A percentile compares a stretch with the other conserved stretches of the same genome.
phyloP scores from a whole-genome alignment of 2,329 filamentous ascomycete genomes.

The Aureobasidium sp. region DNA sequence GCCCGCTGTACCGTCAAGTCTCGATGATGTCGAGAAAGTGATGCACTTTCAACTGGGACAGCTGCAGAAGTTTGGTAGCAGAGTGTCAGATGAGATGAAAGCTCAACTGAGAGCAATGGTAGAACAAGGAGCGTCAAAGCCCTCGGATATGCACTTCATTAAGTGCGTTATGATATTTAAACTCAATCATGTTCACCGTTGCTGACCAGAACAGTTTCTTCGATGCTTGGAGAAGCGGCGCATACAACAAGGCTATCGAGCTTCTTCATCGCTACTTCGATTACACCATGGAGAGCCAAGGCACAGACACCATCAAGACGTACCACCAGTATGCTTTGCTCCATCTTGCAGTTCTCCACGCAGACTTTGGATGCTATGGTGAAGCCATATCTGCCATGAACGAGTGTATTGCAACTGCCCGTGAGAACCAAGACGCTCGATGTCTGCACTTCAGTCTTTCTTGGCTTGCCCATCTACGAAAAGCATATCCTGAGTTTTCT shows the following conservation, averaged over 20 bases:
- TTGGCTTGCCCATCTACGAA: conserved; percentile 93
- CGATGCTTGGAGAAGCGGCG: conserved; percentile 84
- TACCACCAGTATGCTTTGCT: conserved; percentile 94
- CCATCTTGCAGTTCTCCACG: conserved; percentile 86
- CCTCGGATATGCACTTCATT: conserved; percentile 68
- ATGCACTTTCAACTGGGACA: conserved; percentile 83
- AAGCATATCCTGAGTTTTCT: conserved; percentile 56
- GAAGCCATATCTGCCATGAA: conserved; percentile 93
- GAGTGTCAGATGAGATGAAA: conserved; percentile 67
- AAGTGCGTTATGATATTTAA: conserved; percentile 38
- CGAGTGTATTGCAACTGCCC: conserved; percentile 87
- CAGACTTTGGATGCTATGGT: conserved; percentile 84
- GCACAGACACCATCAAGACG: conserved; percentile 71
- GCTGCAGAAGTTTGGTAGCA: conserved; percentile 72
- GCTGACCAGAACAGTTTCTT: conserved; percentile 57
- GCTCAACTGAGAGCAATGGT: conserved; percentile 59
- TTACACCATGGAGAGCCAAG: conserved; percentile 52
- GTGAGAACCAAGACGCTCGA: conserved; percentile 84
- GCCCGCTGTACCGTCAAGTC: conserved; percentile 47
- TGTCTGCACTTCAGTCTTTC: conserved; percentile 93
- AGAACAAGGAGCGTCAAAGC: conserved; percentile 56
- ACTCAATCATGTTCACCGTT: neutral
- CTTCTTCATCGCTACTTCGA: conserved; percentile 92
- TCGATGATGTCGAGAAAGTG: conserved; percentile 70
- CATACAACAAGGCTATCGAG: conserved; percentile 85